Conservation (phyloP, 306 rosid species). For the Mimosa bimucronata region DNA sequence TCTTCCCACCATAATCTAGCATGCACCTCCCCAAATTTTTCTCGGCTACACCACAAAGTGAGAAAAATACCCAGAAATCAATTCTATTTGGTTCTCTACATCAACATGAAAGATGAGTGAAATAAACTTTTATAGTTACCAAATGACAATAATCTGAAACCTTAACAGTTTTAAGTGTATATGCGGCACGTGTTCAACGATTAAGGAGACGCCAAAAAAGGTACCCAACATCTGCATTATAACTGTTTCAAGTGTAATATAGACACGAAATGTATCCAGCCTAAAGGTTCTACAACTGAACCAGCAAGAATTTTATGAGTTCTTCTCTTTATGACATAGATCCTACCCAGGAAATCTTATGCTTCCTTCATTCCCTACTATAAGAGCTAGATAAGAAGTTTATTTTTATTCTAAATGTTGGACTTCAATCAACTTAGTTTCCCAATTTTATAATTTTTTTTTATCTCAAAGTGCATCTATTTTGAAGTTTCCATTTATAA, state of each 20-base stretch:
- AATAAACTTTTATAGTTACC: background rate
- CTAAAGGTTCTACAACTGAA: background rate
- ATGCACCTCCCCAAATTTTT: conserved; percentile 76
- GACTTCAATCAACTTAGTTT: no score
- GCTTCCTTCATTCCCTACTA: background rate
- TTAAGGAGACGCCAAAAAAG: background rate
- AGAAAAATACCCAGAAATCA: conserved; percentile 16
- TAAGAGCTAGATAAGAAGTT: no score
- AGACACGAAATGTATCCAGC: background rate
- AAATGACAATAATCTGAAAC: background rate
- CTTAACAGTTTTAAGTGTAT: no score
- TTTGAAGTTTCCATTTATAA: no score
- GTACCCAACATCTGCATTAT: background rate
- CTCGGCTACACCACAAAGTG: conserved; percentile 57
- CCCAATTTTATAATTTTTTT: no score
- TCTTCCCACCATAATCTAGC: conserved; percentile 86
- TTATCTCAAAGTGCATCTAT: no score
- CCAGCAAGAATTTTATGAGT: background rate
- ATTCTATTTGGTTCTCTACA: conserved; percentile 35
- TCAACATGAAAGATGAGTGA: conserved; percentile 2
- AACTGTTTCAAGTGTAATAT: background rate
- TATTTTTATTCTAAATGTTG: no score
- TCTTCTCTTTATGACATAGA: background rate
- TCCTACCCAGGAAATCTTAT: background rate
- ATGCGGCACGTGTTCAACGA: background rate